Evolutionary conservation across 768 basidiomycete genomes (phyloP).

Genomic region (Mrakia hoshinonis): DNA sequence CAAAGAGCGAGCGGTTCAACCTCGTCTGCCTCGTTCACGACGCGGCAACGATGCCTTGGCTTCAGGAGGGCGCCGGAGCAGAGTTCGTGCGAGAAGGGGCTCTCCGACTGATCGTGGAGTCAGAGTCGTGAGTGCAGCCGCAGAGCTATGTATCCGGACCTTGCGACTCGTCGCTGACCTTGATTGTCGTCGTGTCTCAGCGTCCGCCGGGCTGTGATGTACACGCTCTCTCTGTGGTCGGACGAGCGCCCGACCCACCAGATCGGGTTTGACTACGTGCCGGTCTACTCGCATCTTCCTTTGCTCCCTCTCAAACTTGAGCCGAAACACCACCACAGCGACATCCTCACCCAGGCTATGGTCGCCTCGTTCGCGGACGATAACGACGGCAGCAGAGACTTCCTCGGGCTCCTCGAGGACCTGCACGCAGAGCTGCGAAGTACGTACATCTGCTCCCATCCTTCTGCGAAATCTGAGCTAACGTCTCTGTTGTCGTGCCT

Average conservation of each 20-base stretch:
- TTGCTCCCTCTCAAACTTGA: slow-evolving; percentile 22
- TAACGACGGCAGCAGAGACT: slow-evolving; percentile 38
- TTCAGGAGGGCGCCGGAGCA: slow-evolving; percentile 40
- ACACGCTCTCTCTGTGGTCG: slow-evolving; percentile 12
- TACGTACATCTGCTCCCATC: neutral
- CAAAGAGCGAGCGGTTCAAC: slow-evolving; percentile 41
- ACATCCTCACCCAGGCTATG: slow-evolving; percentile 42
- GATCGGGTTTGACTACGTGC: slow-evolving; percentile 19
- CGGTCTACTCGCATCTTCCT: slow-evolving; percentile 23
- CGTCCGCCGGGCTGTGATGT: slow-evolving; percentile 20
- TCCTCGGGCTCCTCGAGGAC: slow-evolving; percentile 41
- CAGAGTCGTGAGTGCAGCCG: slow-evolving; percentile 41
- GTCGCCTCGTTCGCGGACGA: slow-evolving; percentile 43
- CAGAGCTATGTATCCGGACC: neutral
- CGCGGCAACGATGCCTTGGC: slow-evolving; percentile 31
- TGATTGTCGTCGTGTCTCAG: neutral
- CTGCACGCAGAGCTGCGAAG: slow-evolving; percentile 38
- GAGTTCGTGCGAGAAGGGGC: slow-evolving; percentile 43
- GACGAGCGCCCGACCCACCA: slow-evolving; percentile 14
- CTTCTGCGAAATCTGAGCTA: neutral
- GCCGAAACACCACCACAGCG: neutral
- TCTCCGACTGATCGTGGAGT: slow-evolving; percentile 43
- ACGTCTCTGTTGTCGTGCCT: neutral
- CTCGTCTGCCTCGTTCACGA: slow-evolving; percentile 46
- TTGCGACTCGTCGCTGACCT: neutral